phyloP scores from a whole-genome alignment of 192 early-diverging fungal species.

The Mortierella claussenii region DNA sequence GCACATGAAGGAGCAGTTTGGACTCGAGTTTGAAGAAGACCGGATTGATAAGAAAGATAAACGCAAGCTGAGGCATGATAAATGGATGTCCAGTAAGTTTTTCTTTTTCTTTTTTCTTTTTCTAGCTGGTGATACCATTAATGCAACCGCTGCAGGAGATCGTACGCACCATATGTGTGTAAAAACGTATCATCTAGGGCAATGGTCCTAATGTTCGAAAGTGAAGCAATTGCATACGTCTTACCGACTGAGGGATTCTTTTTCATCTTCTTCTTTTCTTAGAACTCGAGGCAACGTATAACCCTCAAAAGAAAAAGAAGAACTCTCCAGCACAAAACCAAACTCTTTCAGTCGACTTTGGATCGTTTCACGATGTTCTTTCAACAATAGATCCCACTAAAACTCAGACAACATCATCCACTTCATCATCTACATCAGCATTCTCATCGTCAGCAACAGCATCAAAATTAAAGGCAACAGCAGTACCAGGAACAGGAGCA shows the following conservation, averaged over 20 bases:
- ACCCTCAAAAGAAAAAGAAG: constrained; percentile 60
- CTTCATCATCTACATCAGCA: constrained; percentile 4
- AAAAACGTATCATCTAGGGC: not conserved
- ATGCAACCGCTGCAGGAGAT: no score
- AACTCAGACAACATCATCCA: constrained; percentile 1
- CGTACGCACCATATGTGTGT: not conserved
- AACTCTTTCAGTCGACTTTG: constrained; percentile 63
- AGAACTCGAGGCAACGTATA: constrained; percentile 66
- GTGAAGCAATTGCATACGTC: not conserved
- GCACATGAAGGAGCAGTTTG: constrained; percentile 38
- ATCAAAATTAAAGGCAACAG: constrained; percentile 15
- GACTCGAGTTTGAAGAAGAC: constrained; percentile 50
- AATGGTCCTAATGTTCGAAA: not conserved
- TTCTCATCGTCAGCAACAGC: not conserved
- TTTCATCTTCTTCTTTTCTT: not conserved
- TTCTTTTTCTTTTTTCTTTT: not conserved
- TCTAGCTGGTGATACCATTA: no score
- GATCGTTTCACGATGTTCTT: constrained; percentile 56
- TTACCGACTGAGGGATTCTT: no score
- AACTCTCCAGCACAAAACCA: constrained; percentile 57
- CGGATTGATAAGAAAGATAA: constrained; percentile 61
- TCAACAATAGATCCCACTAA: constrained; percentile 45
- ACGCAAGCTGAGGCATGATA: constrained; percentile 64
- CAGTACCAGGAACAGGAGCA: constrained; percentile 34
- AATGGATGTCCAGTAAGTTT: constrained; percentile 70